These are phyloP conservation scores for Pelargonium myrrhifolium DNA, from an alignment of 441 rosid species.

Conservation along the genomic window DNA sequence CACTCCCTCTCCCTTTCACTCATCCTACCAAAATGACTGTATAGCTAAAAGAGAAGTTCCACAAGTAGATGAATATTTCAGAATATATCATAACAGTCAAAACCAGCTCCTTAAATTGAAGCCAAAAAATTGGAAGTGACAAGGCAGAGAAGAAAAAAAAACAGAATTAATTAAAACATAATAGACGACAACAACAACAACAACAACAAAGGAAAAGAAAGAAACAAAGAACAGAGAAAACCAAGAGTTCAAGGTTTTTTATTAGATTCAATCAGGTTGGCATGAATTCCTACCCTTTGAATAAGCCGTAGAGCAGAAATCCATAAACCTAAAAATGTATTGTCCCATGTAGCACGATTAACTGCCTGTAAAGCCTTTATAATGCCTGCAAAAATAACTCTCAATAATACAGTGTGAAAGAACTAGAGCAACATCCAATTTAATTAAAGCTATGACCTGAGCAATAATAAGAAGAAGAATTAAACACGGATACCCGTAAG, in stretches of 20 bases:
- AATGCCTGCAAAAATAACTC: conserved; percentile 57
- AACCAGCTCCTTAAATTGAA: no score
- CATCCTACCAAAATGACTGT: no score
- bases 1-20: no score
- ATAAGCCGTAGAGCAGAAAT: conserved; percentile 87
- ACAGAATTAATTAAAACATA: no score
- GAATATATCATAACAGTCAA: no score
- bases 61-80: no score
- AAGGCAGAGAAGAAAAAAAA: no score
- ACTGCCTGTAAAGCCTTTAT: conserved; percentile 84
- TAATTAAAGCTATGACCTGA: conserved; percentile 15
- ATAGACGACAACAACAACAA: no score
- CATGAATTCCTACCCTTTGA: conserved; percentile 69
- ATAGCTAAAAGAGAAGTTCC: no score
- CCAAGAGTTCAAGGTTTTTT: conserved; percentile 1
- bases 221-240: no score
- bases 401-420: conserved; percentile 22
- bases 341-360: conserved; percentile 77
- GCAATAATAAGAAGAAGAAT: background rate
- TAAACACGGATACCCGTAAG: conserved; percentile 51
- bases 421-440: conserved; percentile 6
- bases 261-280: conserved; percentile 15
- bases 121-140: no score
- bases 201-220: no score
- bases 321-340: conserved; percentile 89